Base-by-base conservation (phyloP, 2,329 filamentous ascomycete species). In the Pezicula carpinea region DNA sequence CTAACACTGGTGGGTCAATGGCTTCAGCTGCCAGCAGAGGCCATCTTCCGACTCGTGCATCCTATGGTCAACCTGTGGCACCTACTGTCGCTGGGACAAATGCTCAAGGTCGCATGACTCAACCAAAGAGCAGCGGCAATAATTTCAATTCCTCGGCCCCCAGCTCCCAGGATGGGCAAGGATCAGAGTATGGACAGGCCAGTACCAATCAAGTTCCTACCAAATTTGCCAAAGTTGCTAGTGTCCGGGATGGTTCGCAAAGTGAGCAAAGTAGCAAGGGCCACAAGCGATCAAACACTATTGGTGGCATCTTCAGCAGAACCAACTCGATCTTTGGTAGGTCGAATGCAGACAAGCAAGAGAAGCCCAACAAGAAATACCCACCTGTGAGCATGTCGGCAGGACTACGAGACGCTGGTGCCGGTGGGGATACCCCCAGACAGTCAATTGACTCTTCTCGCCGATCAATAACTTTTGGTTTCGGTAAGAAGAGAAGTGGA, bases 311-410 rank as follows among this genome's bases (percentile, higher is more conserved):
- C 48, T 87, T 96, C 66, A 88, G 89, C 35, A 83, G 91, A 52
- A 89, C 83, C 55, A 87, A 85, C 13, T 93, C 89, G 7, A 75
- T 93, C 49, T 91, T 93, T 62, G 83, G 86, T 40, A 71, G 72
- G 62, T 65, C 65, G 56, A 75, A 75, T 62, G 60, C 70, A 7
- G 77, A 75, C 47, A 60, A 66, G 48, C 69, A 74, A 53, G 82
- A 88, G 64, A 83, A 83, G 52, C 71, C 78, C 44, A 83, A 81
- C 64, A 84, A 79, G 53, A 95, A 55, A 11, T 66, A 96, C 61
- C 92, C 92, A 47, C 92, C 92, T 4, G 87, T 92, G 40, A 96
- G 90, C 70, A 95, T 96, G 89, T 80, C 85, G 52, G 85, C 85
- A 53, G 74, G 81, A 2, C 13, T 19, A 15, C 18, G n/a, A 10